Evolutionary conservation across 441 rosid species (phyloP).

Genomic region (Hura crepitans): DNA sequence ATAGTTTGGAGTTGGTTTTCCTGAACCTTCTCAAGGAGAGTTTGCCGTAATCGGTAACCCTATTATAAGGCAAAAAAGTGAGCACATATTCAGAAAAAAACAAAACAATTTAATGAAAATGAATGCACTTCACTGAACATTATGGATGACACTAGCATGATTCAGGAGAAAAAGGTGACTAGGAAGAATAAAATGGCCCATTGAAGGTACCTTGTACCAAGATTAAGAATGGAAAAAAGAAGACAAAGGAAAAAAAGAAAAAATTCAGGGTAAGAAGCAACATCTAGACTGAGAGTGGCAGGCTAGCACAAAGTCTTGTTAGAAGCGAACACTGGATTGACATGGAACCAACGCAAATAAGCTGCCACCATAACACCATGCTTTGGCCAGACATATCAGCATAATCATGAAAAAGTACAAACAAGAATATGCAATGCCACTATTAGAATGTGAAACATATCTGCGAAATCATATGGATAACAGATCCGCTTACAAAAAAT

Average conservation of each 20-base stretch:
- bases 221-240: neutral
- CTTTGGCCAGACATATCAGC: neutral
- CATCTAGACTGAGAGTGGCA: neutral
- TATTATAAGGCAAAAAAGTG: slow-evolving; percentile 21
- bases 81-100: neutral
- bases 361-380: slow-evolving; percentile 3
- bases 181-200: neutral
- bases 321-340: neutral
- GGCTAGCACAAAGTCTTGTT: neutral
- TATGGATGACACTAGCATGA: neutral
- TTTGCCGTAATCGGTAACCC: slow-evolving; percentile 61
- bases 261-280: neutral
- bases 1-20: slow-evolving; percentile 54
- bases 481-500: neutral
- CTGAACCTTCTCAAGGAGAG: slow-evolving; percentile 60
- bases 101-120: neutral
- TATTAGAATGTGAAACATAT: neutral
- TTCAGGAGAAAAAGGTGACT: no score
- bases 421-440: no score
- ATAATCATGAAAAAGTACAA: neutral
- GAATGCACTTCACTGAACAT: no score
- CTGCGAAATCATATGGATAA: neutral
- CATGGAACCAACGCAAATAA: no score
- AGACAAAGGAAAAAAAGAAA: neutral
- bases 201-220: neutral